These are phyloP conservation scores for Penicillium sclerotiorum DNA, from an alignment of 2,329 filamentous ascomycete genomes.

Conservation along the genomic window DNA sequence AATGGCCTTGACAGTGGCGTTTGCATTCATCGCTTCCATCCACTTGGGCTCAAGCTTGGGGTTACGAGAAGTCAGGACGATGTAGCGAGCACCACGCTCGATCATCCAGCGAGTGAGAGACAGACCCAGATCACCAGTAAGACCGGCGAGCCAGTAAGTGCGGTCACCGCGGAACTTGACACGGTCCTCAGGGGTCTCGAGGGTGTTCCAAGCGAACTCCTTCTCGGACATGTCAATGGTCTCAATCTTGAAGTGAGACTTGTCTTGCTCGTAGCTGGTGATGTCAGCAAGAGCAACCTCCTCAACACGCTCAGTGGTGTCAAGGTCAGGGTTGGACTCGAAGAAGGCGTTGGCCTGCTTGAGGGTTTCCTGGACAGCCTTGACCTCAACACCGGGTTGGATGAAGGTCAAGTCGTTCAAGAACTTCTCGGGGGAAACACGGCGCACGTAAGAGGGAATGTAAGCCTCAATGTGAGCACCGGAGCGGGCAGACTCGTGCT, in stretches of 20 bases:
- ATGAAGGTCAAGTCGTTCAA: not conserved
- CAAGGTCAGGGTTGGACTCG: not conserved
- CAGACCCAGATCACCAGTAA: conserved; percentile 2
- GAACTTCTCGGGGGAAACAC: not conserved
- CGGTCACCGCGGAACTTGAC: conserved; percentile 1
- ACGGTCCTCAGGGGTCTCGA: not conserved
- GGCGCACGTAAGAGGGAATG: not conserved
- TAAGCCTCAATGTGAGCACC: not conserved
- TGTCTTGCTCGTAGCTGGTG: not conserved
- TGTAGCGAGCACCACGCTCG: conserved; percentile 22
- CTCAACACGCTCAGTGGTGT: not conserved
- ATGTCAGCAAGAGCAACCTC: not conserved
- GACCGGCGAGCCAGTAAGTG: conserved; percentile 4
- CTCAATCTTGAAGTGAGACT: not conserved
- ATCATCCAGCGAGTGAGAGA: conserved; percentile 32
- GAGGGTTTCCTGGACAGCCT: not conserved
- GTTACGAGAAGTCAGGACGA: conserved; percentile 29
- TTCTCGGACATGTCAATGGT: not conserved
- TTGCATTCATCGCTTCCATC: conserved; percentile 18
- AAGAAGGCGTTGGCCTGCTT: not conserved
- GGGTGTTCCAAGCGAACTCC: not conserved
- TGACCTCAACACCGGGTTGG: not conserved
- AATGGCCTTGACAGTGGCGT: conserved; percentile 7
- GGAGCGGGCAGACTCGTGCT: not conserved
- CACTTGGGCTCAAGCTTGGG: conserved; percentile 24